Evolutionary conservation across 2,329 filamentous ascomycete genomes (phyloP).

Genomic region (Tolypocladium pustulatum): DNA sequence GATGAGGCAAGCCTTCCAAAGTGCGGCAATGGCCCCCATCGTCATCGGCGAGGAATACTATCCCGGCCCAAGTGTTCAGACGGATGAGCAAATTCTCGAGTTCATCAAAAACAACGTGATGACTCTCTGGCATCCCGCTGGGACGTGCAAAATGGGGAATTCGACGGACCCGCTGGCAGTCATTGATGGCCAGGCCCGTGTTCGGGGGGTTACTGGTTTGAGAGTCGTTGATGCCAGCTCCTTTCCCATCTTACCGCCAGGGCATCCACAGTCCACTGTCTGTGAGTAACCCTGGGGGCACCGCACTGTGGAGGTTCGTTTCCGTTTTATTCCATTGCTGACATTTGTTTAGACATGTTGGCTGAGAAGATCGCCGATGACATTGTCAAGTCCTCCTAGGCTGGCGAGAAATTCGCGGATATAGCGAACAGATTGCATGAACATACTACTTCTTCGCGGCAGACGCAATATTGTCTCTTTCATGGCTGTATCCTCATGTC

Average conservation of each 20-base stretch:
- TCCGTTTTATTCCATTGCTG: background rate
- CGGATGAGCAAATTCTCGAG: slow-evolving; percentile 8
- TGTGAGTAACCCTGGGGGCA: background rate
- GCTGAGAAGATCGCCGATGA: background rate
- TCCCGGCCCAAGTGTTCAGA: slow-evolving; percentile 2
- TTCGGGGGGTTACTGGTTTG: background rate
- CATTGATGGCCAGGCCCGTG: background rate
- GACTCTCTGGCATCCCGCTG: slow-evolving; percentile 40
- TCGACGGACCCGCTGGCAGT: slow-evolving; percentile 26
- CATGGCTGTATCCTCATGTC: background rate
- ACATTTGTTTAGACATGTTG: background rate
- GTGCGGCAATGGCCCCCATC: background rate
- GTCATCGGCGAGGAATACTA: background rate
- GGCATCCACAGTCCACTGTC: background rate
- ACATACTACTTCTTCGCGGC: background rate
- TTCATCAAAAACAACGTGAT: slow-evolving; percentile 28
- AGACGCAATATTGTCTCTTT: background rate
- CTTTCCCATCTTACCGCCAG: background rate
- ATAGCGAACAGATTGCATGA: background rate
- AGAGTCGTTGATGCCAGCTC: background rate
- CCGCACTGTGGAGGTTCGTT: background rate
- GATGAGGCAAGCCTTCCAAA: slow-evolving; percentile 19
- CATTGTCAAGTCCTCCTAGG: background rate
- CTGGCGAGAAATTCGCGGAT: background rate
- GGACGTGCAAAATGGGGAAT: slow-evolving; percentile 39